Evolutionary conservation across 129 eudicot genomes (phyloP).

Genomic region (Mikania micrantha): DNA sequence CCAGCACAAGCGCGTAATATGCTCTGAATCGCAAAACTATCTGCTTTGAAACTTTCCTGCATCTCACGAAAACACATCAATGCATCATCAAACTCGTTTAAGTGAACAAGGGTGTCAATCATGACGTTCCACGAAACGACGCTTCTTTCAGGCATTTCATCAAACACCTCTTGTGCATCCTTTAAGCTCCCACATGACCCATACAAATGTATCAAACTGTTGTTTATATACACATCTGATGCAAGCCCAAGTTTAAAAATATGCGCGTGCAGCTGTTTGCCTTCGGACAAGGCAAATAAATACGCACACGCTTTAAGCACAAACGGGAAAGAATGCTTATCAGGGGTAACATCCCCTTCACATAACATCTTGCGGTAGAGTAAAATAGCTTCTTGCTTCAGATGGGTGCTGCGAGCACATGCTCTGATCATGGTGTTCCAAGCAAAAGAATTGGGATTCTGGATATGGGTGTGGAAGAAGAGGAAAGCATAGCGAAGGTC

Average conservation of each 20-base stretch:
- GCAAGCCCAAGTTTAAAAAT: slow-evolving; percentile 58
- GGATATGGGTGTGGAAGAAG: slow-evolving; percentile 41
- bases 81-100: slow-evolving; percentile 65
- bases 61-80: slow-evolving; percentile 48
- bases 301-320: slow-evolving; percentile 79
- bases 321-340: slow-evolving; percentile 75
- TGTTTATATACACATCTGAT: slow-evolving; percentile 56
- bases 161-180: slow-evolving; percentile 54
- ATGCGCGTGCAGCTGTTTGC: slow-evolving; percentile 56
- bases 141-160: slow-evolving; percentile 64
- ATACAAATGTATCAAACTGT: slow-evolving; percentile 79
- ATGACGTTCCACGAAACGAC: slow-evolving; percentile 76
- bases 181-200: slow-evolving; percentile 60
- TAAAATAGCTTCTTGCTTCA: slow-evolving; percentile 41
- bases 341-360: slow-evolving; percentile 36
- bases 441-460: slow-evolving; percentile 54
- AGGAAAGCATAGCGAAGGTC: slow-evolving; percentile 46
- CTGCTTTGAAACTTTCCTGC: slow-evolving; percentile 47
- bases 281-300: slow-evolving; percentile 46
- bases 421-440: slow-evolving; percentile 82
- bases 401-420: slow-evolving; percentile 38
- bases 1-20: slow-evolving; percentile 67
- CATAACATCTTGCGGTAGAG: slow-evolving; percentile 40
- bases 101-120: slow-evolving; percentile 62
- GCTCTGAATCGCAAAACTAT: slow-evolving; percentile 66